Conservation (phyloP, 192 early-diverging fungal genomes). For the Podila horticola region DNA sequence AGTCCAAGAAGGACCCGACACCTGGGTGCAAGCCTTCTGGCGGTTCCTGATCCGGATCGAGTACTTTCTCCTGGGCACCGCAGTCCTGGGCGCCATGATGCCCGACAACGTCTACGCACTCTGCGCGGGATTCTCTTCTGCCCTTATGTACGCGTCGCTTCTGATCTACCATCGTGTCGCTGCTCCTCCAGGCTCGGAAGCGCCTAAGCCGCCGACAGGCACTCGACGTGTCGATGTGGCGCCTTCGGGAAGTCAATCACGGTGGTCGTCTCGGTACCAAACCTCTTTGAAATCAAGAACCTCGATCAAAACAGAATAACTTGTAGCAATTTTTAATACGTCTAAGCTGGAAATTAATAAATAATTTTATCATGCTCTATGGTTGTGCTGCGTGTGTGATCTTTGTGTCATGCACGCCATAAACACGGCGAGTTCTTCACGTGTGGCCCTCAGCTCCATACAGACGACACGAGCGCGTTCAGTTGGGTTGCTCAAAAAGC, state of each 20-base stretch:
- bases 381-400: not conserved
- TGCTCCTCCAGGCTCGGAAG: slow-evolving; percentile 15
- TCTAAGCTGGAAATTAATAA: too few relatives aligned
- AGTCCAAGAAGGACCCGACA: not conserved
- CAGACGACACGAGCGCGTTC: not conserved
- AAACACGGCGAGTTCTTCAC: not conserved
- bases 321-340: not conserved
- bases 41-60: slow-evolving; percentile 25
- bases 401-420: not conserved
- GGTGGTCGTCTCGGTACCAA: not conserved
- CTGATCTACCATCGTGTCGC: slow-evolving; percentile 17
- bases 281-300: not conserved
- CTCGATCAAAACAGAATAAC: not conserved
- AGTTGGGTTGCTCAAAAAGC: not conserved
- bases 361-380: too few relatives aligned
- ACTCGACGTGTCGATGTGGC: not conserved
- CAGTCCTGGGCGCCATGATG: slow-evolving; percentile 41
- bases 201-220: slow-evolving; percentile 19
- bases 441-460: not conserved
- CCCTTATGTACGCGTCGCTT: slow-evolving; percentile 24
- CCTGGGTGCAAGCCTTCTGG: slow-evolving; percentile 33
- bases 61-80: slow-evolving; percentile 31
- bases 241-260: not conserved
- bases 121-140: slow-evolving; percentile 32
- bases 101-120: slow-evolving; percentile 30